These are phyloP conservation scores for Phytophthora crassamura DNA, from an alignment of 352 stramenopile species.

Conservation along the genomic window DNA sequence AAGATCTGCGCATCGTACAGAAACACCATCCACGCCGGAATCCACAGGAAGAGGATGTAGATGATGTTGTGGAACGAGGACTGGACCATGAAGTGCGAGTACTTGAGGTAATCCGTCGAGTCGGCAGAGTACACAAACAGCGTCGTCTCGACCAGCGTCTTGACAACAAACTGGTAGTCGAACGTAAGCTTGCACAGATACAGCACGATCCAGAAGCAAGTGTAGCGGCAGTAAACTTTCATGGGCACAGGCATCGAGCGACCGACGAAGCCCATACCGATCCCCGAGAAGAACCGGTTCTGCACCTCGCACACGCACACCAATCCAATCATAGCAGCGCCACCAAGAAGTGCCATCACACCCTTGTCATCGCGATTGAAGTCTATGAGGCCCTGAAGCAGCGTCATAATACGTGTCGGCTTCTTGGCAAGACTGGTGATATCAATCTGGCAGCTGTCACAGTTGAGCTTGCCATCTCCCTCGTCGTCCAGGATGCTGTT, in stretches of 20 bases:
- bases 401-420: constrained; percentile 46
- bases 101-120: constrained; percentile 72
- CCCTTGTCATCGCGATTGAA: constrained; percentile 43
- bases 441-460: constrained; percentile 71
- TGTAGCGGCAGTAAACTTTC: constrained; percentile 78
- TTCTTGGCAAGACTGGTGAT: constrained; percentile 71
- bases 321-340: constrained; percentile 65
- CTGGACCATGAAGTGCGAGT: constrained; percentile 89
- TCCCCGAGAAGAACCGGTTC: constrained; percentile 77
- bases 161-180: constrained; percentile 88
- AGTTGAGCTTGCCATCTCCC: constrained; percentile 71
- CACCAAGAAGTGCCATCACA: constrained; percentile 44
- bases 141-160: constrained; percentile 83
- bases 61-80: constrained; percentile 78
- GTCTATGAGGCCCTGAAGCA: constrained; percentile 63
- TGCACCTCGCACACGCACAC: constrained; percentile 71
- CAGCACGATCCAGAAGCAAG: constrained; percentile 84
- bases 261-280: constrained; percentile 79
- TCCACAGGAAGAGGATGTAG: constrained; percentile 85
- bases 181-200: constrained; percentile 85
- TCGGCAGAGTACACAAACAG: constrained; percentile 83
- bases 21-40: constrained; percentile 86
- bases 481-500: constrained; percentile 58
- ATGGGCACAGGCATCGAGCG: constrained; percentile 80
- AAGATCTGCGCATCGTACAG: constrained; percentile 90